Conservation (phyloP, 176 grass and related monocot genomes). For the Oryza nivara region DNA sequence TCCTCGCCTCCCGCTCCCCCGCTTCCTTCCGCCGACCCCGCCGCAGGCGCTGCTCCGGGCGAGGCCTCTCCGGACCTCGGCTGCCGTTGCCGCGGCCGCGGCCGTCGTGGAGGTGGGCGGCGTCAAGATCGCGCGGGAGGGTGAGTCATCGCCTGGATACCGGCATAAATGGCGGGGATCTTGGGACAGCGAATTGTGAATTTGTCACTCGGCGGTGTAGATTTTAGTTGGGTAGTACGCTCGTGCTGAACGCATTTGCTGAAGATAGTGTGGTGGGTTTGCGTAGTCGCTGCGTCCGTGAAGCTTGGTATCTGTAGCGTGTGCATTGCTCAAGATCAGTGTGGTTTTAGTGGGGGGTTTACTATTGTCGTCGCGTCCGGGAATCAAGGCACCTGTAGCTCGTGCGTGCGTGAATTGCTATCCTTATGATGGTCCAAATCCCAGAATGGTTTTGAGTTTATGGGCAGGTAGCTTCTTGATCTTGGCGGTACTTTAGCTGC, state of each 20-base stretch:
- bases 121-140: constrained; percentile 81
- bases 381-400: background rate
- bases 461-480: background rate
- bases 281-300: background rate
- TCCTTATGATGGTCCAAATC: background rate
- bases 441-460: background rate
- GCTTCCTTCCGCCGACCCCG: background rate
- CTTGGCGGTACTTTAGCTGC: background rate
- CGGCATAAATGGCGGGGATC: constrained; percentile 20
- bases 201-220: too few species aligned
- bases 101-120: constrained; percentile 73
- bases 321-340: too few species aligned
- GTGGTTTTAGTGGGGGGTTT: too few species aligned
- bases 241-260: background rate
- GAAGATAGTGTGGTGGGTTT: background rate
- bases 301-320: too few species aligned
- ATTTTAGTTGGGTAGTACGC: too few species aligned
- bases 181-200: constrained; percentile 24
- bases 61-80: constrained; percentile 33
- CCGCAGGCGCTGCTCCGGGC: constrained; percentile 8
- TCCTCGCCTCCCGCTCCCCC: background rate
- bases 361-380: background rate
- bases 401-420: constrained; percentile 5
- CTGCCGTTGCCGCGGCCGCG: constrained; percentile 39
- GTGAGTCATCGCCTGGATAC: constrained; percentile 22